Base-by-base conservation (phyloP, 164 flowering plant species). In the Buxus sempervirens region DNA sequence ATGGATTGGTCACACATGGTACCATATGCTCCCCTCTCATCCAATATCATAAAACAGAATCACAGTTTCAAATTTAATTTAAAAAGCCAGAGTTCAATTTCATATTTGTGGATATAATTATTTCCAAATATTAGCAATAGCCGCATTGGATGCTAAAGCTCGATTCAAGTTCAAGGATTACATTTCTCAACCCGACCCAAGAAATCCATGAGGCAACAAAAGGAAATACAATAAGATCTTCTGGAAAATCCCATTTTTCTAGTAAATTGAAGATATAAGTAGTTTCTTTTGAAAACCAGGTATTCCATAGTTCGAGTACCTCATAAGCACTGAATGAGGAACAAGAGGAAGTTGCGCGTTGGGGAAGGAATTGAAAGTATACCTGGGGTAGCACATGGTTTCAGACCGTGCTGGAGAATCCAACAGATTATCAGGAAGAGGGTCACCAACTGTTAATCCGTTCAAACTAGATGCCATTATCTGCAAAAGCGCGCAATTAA, bases 401-500 rank as follows among this genome's bases (percentile, higher is more conserved):
- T 86, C 96, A 25, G 85, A 88, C 80, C 94, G 82, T 7, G 84
- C 89, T 0, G 96, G 94, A 73, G 93, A 93, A 23, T 89, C 96
- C 88, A 88, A 77, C 20, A 86, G 80, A 76, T 78, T 88, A 13
- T 89, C 96, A 38, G 85, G 65, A 1, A 88, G 80, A 15, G 91
- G 56, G 68, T 93, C 98, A 58, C 88, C 98, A 62, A 93, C 96
- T 19, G 96, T 86, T 58, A 93, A 75, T 67, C 98, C 95, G 78
- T 93, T 93, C 77, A 93, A 82, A 73, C 98, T 93, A 19, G 90
- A 93, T 6, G 98, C 98, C 98, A 93, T 93, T 62, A 93, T 85
- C 98, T 93, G 83, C 69, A 75, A 26, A 7, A 63, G n/a, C 9
- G 27, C 21, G 1, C 14, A 24, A 26, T 5, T 41, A 48, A 22